Evolutionary conservation across 805 yeast genomes (phyloP).

Genomic region (Peterozyma toletana): DNA sequence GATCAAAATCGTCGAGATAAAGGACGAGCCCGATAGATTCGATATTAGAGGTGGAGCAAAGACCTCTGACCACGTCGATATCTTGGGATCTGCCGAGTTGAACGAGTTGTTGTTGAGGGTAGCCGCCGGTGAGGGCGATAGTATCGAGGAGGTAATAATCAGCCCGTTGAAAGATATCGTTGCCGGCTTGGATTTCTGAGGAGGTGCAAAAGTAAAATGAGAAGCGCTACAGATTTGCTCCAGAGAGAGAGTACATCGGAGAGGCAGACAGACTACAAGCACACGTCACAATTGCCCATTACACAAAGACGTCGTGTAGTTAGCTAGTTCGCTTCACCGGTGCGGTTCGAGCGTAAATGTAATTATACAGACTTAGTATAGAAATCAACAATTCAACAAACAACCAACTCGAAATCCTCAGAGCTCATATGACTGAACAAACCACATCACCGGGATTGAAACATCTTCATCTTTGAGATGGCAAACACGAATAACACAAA

Average conservation of each 20-base stretch:
- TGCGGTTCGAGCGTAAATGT: too few species aligned
- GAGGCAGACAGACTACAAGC: too few species aligned
- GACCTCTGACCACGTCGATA: constrained; percentile 97
- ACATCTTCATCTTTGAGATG: too few species aligned
- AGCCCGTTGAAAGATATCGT: constrained; percentile 64
- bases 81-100: constrained; percentile 85
- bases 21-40: constrained; percentile 87
- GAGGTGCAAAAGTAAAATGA: background rate
- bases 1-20: constrained; percentile 83
- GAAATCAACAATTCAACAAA: too few species aligned
- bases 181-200: constrained; percentile 37
- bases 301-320: too few species aligned
- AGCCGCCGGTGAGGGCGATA: constrained; percentile 73
- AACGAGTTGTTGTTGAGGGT: constrained; percentile 80
- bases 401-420: too few species aligned
- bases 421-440: too few species aligned
- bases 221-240: background rate
- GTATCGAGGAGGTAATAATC: constrained; percentile 49
- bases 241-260: background rate
- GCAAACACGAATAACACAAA: too few species aligned
- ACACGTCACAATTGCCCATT: too few species aligned
- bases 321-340: too few species aligned
- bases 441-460: too few species aligned
- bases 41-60: constrained; percentile 97
- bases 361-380: too few species aligned